These are phyloP conservation scores for Cordyceps fumosorosea DNA, from an alignment of 2,329 filamentous ascomycete species.

Conservation along the genomic window DNA sequence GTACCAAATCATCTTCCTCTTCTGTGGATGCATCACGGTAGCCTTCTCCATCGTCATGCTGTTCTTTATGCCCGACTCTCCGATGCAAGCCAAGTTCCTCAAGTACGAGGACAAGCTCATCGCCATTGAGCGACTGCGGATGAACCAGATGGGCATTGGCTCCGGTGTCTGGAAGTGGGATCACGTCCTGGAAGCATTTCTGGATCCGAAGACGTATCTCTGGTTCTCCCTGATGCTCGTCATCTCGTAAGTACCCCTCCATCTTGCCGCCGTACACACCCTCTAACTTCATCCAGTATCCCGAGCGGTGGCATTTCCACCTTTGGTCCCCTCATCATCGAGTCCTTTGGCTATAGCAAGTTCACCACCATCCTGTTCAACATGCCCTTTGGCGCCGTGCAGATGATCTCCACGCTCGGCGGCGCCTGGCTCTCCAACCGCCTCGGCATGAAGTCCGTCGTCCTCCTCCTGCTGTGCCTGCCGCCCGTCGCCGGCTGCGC, in stretches of 20 bases:
- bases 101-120: constrained; percentile 47
- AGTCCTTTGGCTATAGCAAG: constrained; percentile 47
- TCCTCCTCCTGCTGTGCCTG: constrained; percentile 47
- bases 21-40: constrained; percentile 34
- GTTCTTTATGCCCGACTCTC: constrained; percentile 54
- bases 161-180: constrained; percentile 30
- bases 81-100: constrained; percentile 50
- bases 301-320: constrained; percentile 49
- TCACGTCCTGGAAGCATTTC: constrained; percentile 29
- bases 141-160: constrained; percentile 37
- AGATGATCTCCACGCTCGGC: constrained; percentile 53
- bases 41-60: constrained; percentile 42
- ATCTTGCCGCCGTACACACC: not conserved
- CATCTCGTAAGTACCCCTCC: constrained; percentile 35
- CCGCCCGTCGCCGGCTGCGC: constrained; percentile 51
- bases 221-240: constrained; percentile 38
- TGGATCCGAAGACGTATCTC: constrained; percentile 31
- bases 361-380: constrained; percentile 52
- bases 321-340: constrained; percentile 50
- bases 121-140: constrained; percentile 48
- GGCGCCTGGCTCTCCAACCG: constrained; percentile 48
- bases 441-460: constrained; percentile 49
- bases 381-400: constrained; percentile 51
- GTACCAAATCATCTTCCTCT: constrained; percentile 36
- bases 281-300: constrained; percentile 22